Evolutionary conservation across 2,329 filamentous ascomycete genomes (phyloP).

Genomic region (Aureobasidium subglaciale): DNA sequence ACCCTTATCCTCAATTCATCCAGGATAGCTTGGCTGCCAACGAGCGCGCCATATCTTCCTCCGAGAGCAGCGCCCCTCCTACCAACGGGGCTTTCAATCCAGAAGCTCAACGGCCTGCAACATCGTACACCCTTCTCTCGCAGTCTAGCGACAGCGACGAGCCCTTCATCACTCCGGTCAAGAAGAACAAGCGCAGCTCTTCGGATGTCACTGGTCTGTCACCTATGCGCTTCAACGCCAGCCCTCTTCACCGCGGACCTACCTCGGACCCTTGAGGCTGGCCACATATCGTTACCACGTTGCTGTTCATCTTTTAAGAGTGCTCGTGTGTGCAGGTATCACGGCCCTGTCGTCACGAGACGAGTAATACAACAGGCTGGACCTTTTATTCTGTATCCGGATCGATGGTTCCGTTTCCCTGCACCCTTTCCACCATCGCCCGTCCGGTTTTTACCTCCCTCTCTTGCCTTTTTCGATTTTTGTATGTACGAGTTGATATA

Average conservation of each 20-base stretch:
- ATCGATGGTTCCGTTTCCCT: not conserved
- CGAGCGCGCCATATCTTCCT: conserved; percentile 56
- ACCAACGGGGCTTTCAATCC: conserved; percentile 22
- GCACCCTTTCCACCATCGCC: not conserved
- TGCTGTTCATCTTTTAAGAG: not conserved
- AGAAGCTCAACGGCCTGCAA: conserved; percentile 16
- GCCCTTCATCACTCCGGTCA: conserved; percentile 9
- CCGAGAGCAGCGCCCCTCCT: conserved; percentile 54
- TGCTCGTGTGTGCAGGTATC: not conserved
- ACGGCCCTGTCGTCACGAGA: not conserved
- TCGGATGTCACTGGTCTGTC: conserved; percentile 12
- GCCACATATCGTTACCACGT: not conserved
- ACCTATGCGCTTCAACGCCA: conserved; percentile 11
- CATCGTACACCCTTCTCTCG: conserved; percentile 15
- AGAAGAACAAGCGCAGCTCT: conserved; percentile 12
- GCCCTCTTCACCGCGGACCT: conserved; percentile 1
- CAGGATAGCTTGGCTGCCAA: conserved; percentile 11
- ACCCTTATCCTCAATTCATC: conserved; percentile 27
- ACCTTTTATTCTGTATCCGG: not conserved
- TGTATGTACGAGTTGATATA: conserved; percentile 16
- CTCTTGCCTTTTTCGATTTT: not conserved
- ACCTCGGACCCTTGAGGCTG: not conserved
- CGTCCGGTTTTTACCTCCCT: not conserved
- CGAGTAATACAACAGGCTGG: not conserved
- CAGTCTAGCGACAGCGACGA: conserved; percentile 16